Base-by-base conservation (phyloP, 306 rosid genomes). In the Fragaria ananassa region DNA sequence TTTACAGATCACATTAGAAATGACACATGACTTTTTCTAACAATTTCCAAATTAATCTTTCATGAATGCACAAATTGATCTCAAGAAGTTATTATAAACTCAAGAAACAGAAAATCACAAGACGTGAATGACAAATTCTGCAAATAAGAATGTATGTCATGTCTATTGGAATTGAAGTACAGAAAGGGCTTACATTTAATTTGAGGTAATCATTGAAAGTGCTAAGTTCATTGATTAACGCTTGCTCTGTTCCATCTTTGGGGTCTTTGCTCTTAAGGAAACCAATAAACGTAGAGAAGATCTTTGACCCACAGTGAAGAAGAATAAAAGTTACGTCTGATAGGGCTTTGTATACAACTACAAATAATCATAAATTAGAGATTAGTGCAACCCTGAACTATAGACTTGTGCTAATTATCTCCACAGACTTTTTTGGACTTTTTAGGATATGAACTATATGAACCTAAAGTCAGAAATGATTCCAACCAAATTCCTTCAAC, bases 191-290 rank as follows among this genome's bases (percentile, higher is more conserved):
- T 83, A 93, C 99, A 89, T 90, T 87, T 53, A 88, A 92, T 88
- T 90, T 92, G 81, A 95, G 86, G 82, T 90, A 81, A 85, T 90
- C 86, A 47, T 90, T 86, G 83, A 95, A 90, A 80, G 91, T 79
- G 83, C 81, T 89, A 15, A 95, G 93, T 85, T 95, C 97, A 23
- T 68, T 81, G 3, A 88, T 79, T 46, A 92, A 85, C 47, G 92
- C 99, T 87, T 90, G 90, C 83, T 90, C 93, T 39, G 97, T 92
- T 82, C 92, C 97, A 15, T 92, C 99, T 71, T 83, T 87, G 34
- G 88, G 92, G 81, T 89, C 93, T 86, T 92, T 95, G 91, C 99
- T 95, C 87, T 92, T 92, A 74, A 95, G 97, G 78, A 95, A 90
- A 78, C 91, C 93, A 76, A 95, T 95, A 82, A 92, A 90, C 67